Conservation (phyloP, 2,329 filamentous ascomycete genomes). For the Clarireedia paspali region DNA sequence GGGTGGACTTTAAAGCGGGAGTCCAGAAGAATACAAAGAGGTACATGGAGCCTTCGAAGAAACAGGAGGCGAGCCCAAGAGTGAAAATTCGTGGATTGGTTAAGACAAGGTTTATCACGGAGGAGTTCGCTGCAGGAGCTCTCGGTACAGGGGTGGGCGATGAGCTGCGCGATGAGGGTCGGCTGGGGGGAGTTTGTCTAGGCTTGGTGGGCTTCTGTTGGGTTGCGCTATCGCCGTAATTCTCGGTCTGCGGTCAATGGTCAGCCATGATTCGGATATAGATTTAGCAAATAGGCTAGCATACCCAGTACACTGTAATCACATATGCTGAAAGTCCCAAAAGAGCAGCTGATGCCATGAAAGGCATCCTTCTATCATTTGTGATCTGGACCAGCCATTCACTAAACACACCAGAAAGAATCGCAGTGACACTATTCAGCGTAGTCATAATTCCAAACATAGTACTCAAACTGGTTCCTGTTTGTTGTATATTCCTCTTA, state of each 20-base stretch:
- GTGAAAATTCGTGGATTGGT: conserved; percentile 42
- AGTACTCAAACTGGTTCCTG: conserved; percentile 37
- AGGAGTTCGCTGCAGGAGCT: not conserved
- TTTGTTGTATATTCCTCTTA: conserved; percentile 35
- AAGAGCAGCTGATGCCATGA: conserved; percentile 38
- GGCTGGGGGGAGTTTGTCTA: conserved; percentile 16
- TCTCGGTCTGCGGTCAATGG: conserved; percentile 36
- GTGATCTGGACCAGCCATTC: conserved; percentile 41
- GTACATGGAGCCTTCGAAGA: conserved; percentile 56
- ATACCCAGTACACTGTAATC: conserved; percentile 43
- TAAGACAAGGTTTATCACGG: conserved; percentile 19
- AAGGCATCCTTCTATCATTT: conserved; percentile 44
- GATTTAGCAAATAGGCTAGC: conserved; percentile 11
- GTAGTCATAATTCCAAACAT: conserved; percentile 47
- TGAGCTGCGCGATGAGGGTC: conserved; percentile 1
- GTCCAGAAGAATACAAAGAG: conserved; percentile 58
- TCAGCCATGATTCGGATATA: not conserved
- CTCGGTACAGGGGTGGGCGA: not conserved
- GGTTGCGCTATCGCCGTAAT: conserved; percentile 35
- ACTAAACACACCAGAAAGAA: conserved; percentile 43
- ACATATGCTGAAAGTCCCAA: conserved; percentile 37
- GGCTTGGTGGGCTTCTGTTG: conserved; percentile 7
- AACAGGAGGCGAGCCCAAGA: conserved; percentile 44
- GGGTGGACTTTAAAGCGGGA: conserved; percentile 40
- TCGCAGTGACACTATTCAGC: conserved; percentile 48